Evolutionary conservation across 495 filamentous ascomycete genomes (phyloP), one percentile per base, ranked within the genome.

Genomic region (Aspergillus asperescens): DNA sequence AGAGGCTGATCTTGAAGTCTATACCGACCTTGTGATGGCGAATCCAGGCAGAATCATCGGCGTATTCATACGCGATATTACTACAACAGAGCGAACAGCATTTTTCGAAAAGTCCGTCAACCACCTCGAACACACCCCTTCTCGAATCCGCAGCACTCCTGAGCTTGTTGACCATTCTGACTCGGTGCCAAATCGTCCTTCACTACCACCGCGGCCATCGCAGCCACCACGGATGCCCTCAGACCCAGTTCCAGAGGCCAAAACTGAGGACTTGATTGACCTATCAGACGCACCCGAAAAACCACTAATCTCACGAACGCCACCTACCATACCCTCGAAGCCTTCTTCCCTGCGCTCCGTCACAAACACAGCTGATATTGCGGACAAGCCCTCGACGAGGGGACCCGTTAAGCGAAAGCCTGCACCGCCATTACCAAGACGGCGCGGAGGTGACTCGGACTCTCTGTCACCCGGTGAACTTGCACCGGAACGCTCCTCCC

Each of bases 1-100:
- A 18, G 93, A 98, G 67, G 92, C 91, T 4, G 93, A 98, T 68
- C 77, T 98, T 2, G 93, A 98, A 66, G 90, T 99, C 0, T 99
- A 99, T 61, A 96, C 90, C 0, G 92, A 99, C 53, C 77, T 95
- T n/a, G 89, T 84, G 0, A 58, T 90, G 18, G 82, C 85, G 9
- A 85, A 95, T 63, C 93, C 89, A 0, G 87, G 87, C 0, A 77
- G 87, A 28, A 83, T 99, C 27, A 62, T 95, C 8, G 86, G 79
- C 0, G 80, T 99, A 25, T 99, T 95, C 64, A 96, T 99, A 53
- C 81, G 93, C 19, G 94, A 99, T 67, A 85, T 97, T 16, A 96
- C 94, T 0, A 95, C 89, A 0, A 73, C 85, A 5, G 74, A 81
- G 10, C 73, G 72, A 32, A 76, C 77, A 27, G 76, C 80, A 3